phyloP scores from a whole-genome alignment of 164 flowering plant species.

The Vitis rupestris region DNA sequence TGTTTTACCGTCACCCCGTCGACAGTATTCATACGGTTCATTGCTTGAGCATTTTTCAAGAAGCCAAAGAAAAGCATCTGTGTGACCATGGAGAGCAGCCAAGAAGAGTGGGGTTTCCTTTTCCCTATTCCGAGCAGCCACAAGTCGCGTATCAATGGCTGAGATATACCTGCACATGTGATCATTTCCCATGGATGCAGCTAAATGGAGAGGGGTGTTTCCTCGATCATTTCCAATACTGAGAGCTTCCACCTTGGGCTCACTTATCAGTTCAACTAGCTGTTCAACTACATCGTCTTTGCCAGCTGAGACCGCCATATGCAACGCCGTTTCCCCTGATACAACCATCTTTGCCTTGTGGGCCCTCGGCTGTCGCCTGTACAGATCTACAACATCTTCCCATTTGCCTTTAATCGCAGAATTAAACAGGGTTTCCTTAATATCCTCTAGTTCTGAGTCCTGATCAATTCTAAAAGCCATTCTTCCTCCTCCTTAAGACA shows the following conservation, averaged over 20 bases:
- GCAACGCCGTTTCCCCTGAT: constrained; percentile 33
- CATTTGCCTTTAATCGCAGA: constrained; percentile 22
- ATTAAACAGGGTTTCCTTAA: constrained; percentile 4
- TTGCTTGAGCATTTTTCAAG: background rate
- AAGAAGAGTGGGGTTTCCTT: constrained; percentile 35
- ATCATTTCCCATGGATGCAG: constrained; percentile 30
- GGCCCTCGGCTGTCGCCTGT: background rate
- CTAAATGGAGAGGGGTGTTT: constrained; percentile 33
- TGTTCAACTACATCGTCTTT: constrained; percentile 8
- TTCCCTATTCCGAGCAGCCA: constrained; percentile 11
- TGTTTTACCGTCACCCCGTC: constrained; percentile 29
- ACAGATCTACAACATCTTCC: constrained; percentile 17
- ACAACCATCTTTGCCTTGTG: constrained; percentile 16
- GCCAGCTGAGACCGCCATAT: constrained; percentile 28
- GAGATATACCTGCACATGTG: constrained; percentile 27
- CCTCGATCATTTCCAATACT: constrained; percentile 16
- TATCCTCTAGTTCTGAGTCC: background rate
- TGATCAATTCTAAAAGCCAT: too few species aligned
- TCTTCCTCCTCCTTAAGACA: too few species aligned
- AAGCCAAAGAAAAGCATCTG: constrained; percentile 27
- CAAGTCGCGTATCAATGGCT: background rate
- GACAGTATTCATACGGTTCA: background rate
- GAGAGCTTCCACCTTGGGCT: background rate
- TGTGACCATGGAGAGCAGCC: constrained; percentile 30
- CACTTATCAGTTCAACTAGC: constrained; percentile 8